Conservation (phyloP, 768 basidiomycete species). For the Lactifluus subvellereus region DNA sequence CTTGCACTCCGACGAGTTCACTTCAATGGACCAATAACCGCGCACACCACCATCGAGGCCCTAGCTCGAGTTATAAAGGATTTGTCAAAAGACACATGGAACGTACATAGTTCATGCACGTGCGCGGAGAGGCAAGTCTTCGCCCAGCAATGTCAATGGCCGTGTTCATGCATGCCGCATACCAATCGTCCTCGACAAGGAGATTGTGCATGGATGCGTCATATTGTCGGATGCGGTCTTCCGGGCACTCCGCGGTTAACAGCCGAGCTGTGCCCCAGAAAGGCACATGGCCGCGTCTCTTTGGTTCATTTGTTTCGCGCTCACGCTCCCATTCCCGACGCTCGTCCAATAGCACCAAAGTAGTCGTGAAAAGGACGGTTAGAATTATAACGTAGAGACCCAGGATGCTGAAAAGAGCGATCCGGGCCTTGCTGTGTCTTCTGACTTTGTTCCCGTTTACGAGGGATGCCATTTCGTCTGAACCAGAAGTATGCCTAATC, state of each 20-base stretch:
- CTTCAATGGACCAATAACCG: conserved; percentile 12
- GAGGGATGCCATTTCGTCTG: conserved; percentile 1
- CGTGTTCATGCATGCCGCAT: conserved; percentile 23
- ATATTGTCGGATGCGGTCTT: conserved; percentile 12
- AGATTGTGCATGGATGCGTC: conserved; percentile 25
- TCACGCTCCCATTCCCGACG: conserved; percentile 17
- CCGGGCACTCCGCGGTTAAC: conserved; percentile 6
- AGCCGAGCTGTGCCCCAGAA: conserved; percentile 18
- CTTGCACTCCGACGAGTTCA: conserved; percentile 16
- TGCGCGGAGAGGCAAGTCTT: background rate
- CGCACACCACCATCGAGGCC: conserved; percentile 17
- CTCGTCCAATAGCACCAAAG: background rate
- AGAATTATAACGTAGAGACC: background rate
- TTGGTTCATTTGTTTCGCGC: conserved; percentile 19
- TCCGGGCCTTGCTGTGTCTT: background rate
- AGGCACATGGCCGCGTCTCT: conserved; percentile 14
- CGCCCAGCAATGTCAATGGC: conserved; percentile 3
- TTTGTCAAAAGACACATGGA: background rate
- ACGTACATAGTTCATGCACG: conserved; percentile 11
- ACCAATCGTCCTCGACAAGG: conserved; percentile 26
- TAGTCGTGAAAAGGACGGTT: background rate
- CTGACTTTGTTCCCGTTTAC: background rate
- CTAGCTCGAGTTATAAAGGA: background rate
- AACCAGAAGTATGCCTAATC: background rate
- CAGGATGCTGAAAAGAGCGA: background rate